These are phyloP conservation scores for Salvia splendens DNA, from an alignment of 257 asterid species.

Conservation along the genomic window DNA sequence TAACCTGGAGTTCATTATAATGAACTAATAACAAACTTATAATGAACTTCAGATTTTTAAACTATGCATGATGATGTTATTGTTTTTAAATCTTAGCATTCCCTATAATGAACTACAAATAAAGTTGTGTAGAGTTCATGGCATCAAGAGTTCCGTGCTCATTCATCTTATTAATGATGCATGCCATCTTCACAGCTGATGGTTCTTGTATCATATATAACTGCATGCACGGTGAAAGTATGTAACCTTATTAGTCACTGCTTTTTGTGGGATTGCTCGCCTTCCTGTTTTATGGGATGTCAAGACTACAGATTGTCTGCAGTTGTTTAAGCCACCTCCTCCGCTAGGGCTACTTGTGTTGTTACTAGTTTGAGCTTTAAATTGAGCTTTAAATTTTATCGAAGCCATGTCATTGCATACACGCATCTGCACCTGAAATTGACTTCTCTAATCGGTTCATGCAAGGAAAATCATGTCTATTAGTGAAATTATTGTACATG, in stretches of 20 bases:
- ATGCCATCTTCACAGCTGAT: constrained; percentile 83
- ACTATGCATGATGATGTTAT: constrained; percentile 4
- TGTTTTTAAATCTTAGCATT: no score
- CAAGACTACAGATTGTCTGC: constrained; percentile 87
- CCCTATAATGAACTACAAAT: no score
- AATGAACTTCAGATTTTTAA: no score
- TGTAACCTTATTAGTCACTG: constrained; percentile 16
- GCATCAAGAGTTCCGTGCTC: constrained; percentile 92
- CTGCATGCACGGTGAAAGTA: constrained; percentile 96
- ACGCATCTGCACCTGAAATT: neutral
- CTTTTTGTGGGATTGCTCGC: constrained; percentile 1
- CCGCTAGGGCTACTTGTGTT: constrained; percentile 74
- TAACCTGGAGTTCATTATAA: no score
- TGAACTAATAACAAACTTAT: no score
- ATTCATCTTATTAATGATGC: constrained; percentile 82
- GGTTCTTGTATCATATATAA: constrained; percentile 90
- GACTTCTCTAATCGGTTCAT: constrained; percentile 7
- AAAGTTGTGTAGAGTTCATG: constrained; percentile 81
- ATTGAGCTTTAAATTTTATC: neutral
- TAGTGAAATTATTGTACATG: neutral
- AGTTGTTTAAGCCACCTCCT: constrained; percentile 96
- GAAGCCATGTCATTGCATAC: neutral
- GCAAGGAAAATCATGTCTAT: neutral
- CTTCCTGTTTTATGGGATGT: constrained; percentile 68
- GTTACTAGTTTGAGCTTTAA: constrained; percentile 14